Conservation (phyloP, 306 rosid species). For the Mucuna pruriens region DNA sequence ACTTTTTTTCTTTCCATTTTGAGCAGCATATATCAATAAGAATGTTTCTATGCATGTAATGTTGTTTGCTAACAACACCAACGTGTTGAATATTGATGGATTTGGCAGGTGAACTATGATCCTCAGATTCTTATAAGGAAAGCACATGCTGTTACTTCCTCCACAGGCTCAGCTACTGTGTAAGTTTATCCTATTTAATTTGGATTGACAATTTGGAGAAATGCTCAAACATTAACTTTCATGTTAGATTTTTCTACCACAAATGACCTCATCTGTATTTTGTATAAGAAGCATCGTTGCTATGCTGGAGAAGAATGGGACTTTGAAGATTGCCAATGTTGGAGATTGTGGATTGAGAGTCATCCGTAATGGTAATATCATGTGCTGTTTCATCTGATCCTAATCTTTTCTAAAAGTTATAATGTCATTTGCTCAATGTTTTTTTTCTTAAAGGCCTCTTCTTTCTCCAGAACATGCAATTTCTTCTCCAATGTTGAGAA, state of each 20-base stretch:
- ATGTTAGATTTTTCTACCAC: not conserved
- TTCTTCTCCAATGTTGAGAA: not conserved
- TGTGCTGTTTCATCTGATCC: constrained; percentile 24
- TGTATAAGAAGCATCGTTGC: constrained; percentile 67
- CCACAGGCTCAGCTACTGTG: constrained; percentile 94
- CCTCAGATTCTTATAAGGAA: constrained; percentile 81
- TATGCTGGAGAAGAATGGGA: constrained; percentile 83
- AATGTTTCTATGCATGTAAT: constrained; percentile 20
- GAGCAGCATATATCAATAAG: not conserved
- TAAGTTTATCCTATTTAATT: constrained; percentile 45
- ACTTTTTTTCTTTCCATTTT: not conserved
- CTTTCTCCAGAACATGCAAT: not conserved
- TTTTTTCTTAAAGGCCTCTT: not conserved
- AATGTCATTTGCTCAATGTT: constrained; percentile 15
- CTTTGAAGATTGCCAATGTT: constrained; percentile 83
- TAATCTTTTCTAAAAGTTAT: not conserved
- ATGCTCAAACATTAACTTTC: not conserved
- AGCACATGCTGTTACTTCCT: constrained; percentile 91
- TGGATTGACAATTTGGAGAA: not conserved
- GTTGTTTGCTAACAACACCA: constrained; percentile 29
- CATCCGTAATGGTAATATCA: constrained; percentile 72
- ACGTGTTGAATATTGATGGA: constrained; percentile 28
- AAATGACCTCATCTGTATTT: constrained; percentile 29
- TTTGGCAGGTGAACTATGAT: constrained; percentile 73
- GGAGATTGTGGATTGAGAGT: constrained; percentile 90